These are phyloP conservation scores for Aphanomyces euteiches DNA, from an alignment of 352 stramenopile species.

Conservation along the genomic window DNA sequence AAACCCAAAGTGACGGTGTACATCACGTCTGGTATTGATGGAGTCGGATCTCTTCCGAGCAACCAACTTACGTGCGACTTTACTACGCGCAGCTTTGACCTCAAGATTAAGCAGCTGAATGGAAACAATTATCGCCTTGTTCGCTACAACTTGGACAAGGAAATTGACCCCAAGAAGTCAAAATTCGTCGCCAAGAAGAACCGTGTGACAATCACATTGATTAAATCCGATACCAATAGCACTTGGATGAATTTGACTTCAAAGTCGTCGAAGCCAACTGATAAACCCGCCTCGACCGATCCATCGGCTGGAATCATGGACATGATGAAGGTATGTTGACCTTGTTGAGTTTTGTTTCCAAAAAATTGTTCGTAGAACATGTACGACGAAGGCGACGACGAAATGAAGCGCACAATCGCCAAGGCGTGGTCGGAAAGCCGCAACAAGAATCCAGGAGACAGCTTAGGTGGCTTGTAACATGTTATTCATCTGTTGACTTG, in stretches of 20 bases:
- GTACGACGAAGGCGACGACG: conserved; percentile 84
- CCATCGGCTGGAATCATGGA: conserved; percentile 83
- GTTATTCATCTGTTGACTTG: background rate
- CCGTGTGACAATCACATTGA: conserved; percentile 70
- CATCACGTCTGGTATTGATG: conserved; percentile 78
- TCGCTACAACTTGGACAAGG: conserved; percentile 77
- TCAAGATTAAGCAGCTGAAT: conserved; percentile 74
- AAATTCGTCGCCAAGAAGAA: conserved; percentile 83
- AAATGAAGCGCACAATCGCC: conserved; percentile 88
- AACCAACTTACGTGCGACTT: conserved; percentile 73
- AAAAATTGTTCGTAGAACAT: conserved; percentile 54
- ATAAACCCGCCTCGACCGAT: conserved; percentile 53
- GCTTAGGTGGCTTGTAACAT: background rate
- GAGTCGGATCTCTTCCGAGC: conserved; percentile 65
- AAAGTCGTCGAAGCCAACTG: conserved; percentile 59
- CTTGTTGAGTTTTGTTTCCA: background rate
- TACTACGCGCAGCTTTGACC: conserved; percentile 73
- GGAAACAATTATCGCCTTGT: conserved; percentile 77
- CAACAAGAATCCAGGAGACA: conserved; percentile 48
- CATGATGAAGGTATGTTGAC: conserved; percentile 78
- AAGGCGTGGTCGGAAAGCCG: conserved; percentile 85
- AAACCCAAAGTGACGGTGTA: conserved; percentile 81
- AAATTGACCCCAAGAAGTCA: conserved; percentile 70
- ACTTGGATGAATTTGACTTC: conserved; percentile 79
- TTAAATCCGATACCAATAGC: conserved; percentile 71